Base-by-base conservation (phyloP, 768 basidiomycete species). In the Mycena epipterygia region DNA sequence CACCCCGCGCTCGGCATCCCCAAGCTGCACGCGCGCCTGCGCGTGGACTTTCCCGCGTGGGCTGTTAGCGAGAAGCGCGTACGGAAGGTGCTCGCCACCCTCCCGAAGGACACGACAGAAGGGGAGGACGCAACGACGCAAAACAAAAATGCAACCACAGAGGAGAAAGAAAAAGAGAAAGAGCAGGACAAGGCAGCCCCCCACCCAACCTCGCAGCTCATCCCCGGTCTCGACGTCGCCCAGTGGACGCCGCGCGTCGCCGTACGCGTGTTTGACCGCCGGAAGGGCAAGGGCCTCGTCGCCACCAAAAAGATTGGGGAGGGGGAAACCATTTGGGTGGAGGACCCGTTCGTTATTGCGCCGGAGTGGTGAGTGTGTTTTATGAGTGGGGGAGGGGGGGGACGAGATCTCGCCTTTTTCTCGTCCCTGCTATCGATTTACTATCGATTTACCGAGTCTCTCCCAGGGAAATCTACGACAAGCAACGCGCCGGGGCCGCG, bases 211-310 rank as follows among this genome's bases (percentile, higher is more conserved):
- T 76, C 72, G 37, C 5, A 66, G 70, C 53, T 95, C 39, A 89
- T 94, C 71, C 80, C 89, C 30, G 83, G 85, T 27, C 84, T 96
- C 9, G 89, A 95, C 74, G 78, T 93, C 35, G 68, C 79, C 4
- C 88, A 84, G 64, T 93, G 91, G 88, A 90, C 90, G 27, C 77
- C 79, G 16, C 92, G 91, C 75, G 85, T 93, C 13, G 83, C 87
- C 49, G 92, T 94, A 8, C 87, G 84, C 76, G 86, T 89, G 79
- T 95, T 95, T 75, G 85, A 89, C 55, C 84, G 85, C 69, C 83
- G 84, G 66, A 95, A 92, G 75, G 95, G 96, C 3, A 96, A 96
- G 75, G 96, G 95, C 0, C 83, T 97, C 39, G 88, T 96, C 0
- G 94, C 94, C 1, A 88, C 81, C 37, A 87, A 89, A 57, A 83